These are phyloP conservation scores for Ceratonia siliqua DNA, from an alignment of 306 rosid genomes.

Conservation along the genomic window DNA sequence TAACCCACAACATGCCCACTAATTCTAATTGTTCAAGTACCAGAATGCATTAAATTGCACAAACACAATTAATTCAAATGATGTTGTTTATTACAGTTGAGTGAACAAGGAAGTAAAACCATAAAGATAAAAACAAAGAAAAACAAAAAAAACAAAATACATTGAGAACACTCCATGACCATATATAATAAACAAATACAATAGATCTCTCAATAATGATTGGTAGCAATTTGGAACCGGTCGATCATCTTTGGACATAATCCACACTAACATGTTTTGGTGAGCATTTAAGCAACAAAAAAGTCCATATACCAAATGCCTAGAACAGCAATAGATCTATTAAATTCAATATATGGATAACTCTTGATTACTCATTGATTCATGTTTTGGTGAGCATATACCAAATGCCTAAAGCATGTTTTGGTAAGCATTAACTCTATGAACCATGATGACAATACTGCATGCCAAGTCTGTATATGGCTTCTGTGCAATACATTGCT, in stretches of 20 bases:
- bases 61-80: background rate
- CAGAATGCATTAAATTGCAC: no score
- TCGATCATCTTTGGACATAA: background rate
- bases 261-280: background rate
- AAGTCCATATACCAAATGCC: background rate
- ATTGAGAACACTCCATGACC: no score
- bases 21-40: no score
- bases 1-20: no score
- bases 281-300: background rate
- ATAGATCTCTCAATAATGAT: background rate
- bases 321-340: background rate
- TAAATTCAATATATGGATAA: no score
- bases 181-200: background rate
- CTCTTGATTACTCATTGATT: no score
- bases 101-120: background rate
- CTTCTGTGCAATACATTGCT: conserved; percentile 26
- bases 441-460: conserved; percentile 84
- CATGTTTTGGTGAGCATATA: no score
- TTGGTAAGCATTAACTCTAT: no score
- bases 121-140: background rate
- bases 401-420: no score
- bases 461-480: conserved; percentile 73
- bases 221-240: background rate
- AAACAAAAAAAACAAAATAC: no score
- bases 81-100: background rate